Evolutionary conservation across 2,329 filamentous ascomycete species (phyloP).

Genomic region (Aureobasidium sp.): DNA sequence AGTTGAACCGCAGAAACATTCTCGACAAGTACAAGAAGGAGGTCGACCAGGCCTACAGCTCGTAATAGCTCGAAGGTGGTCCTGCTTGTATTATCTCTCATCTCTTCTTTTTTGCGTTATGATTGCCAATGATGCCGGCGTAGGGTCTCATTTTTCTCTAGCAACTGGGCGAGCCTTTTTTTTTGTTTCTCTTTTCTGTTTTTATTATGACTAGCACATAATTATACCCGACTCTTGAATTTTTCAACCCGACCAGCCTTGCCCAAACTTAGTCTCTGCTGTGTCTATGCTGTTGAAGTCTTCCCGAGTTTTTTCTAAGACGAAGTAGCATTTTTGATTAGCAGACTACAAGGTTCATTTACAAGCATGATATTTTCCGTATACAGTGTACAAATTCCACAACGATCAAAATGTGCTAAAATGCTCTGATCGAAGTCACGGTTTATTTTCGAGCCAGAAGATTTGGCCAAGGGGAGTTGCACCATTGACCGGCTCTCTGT

Average conservation of each 20-base stretch:
- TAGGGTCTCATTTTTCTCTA: not conserved
- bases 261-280: too few relatives aligned
- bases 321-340: too few relatives aligned
- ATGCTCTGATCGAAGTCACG: too few relatives aligned
- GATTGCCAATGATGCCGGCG: slow-evolving; percentile 10
- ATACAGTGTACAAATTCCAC: too few relatives aligned
- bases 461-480: too few relatives aligned
- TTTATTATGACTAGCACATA: slow-evolving; percentile 15
- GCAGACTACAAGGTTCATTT: too few relatives aligned
- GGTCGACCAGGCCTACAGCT: slow-evolving; percentile 40
- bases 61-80: not conserved
- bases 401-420: too few relatives aligned
- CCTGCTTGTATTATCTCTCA: not conserved
- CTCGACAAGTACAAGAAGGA: slow-evolving; percentile 46
- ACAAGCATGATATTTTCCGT: too few relatives aligned
- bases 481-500: too few relatives aligned
- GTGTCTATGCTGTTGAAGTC: too few relatives aligned
- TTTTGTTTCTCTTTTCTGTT: slow-evolving; percentile 3
- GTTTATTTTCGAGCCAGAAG: too few relatives aligned
- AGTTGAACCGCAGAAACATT: slow-evolving; percentile 46
- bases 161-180: slow-evolving; percentile 14
- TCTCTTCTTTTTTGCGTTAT: not conserved
- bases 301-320: too few relatives aligned
- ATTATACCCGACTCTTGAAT: slow-evolving; percentile 16
- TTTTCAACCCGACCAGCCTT: not conserved